Evolutionary conservation across 176 grass and related monocot genomes (phyloP), one percentile per base, ranked within the genome.

Genomic region (Triticum turgidum): DNA sequence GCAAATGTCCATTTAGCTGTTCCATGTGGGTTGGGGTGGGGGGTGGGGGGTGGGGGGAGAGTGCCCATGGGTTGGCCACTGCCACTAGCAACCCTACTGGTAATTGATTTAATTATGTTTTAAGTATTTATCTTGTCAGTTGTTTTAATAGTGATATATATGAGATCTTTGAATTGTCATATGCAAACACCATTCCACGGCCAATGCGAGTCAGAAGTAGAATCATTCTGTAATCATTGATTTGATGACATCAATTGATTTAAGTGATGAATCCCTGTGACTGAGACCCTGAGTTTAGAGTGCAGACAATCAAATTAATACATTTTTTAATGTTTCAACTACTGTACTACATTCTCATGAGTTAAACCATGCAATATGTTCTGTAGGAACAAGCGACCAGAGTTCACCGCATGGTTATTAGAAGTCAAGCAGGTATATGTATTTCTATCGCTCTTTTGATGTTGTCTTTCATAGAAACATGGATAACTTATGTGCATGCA

Each of bases 351-450:
- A 82, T 49, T 87, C 67, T 59, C 74, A 25, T 85, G 24, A 58
- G 37, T 77, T 56, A 65, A 49, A 77, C 13, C 24, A 18, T 78
- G 52, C 4, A 25, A 61, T 22, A 12, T 47, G 14, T 80, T 89
- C 78, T 92, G 20, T 87, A 99, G 97, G 97, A 99, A 80, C 77
- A 99, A 99, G 65, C 87, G 97, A 37, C 97, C 94, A 63, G 97
- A 99, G 67, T 99, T 99, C 83, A 94, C 90, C 87, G 97, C 97
- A 86, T 99, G 97, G 97, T 76, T 99, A 75, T 58, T 82, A 62
- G 97, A 99, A 90, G 90, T 97, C 29, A 99, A 99, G 78, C 86
- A 99, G 97, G 97, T 99, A 88, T 34, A 27, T 69, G 73, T 41
- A 9, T 69, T 84, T 80, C 29, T 86, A 65, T 39, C 27, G 18